Conservation (phyloP, 768 basidiomycete genomes). For the Mrakia gelida region DNA sequence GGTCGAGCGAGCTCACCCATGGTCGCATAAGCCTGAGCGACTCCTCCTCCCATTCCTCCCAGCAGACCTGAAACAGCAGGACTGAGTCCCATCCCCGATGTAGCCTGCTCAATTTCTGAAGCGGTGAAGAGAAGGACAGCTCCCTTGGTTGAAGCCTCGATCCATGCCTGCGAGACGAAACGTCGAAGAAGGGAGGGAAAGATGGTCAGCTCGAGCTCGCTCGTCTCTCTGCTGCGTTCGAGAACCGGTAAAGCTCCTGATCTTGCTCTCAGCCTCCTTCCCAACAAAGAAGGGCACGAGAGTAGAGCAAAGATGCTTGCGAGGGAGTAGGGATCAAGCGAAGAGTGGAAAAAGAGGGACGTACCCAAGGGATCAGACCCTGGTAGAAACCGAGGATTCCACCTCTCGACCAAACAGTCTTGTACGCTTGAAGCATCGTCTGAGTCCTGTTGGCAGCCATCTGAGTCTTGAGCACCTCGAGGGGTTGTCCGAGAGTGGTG, state of each 20-base stretch:
- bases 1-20: conserved; percentile 68
- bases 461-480: conserved; percentile 98
- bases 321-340: background rate
- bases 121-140: conserved; percentile 93
- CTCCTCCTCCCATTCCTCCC: conserved; percentile 95
- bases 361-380: conserved; percentile 96
- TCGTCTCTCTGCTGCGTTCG: too few relatives aligned
- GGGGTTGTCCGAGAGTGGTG: conserved; percentile 93
- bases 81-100: conserved; percentile 62
- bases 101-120: conserved; percentile 79
- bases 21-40: conserved; percentile 98
- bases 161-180: conserved; percentile 71
- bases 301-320: background rate
- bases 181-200: background rate
- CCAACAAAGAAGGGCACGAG: background rate
- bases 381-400: conserved; percentile 89
- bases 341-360: conserved; percentile 36
- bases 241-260: background rate
- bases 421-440: conserved; percentile 77
- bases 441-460: conserved; percentile 97
- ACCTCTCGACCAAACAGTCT: conserved; percentile 85
- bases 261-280: too few relatives aligned
- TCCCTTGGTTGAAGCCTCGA: conserved; percentile 98
- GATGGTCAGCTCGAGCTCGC: background rate
- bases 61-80: conserved; percentile 80